Base-by-base conservation (phyloP, 768 basidiomycete species). In the Tulasnella sp. region DNA sequence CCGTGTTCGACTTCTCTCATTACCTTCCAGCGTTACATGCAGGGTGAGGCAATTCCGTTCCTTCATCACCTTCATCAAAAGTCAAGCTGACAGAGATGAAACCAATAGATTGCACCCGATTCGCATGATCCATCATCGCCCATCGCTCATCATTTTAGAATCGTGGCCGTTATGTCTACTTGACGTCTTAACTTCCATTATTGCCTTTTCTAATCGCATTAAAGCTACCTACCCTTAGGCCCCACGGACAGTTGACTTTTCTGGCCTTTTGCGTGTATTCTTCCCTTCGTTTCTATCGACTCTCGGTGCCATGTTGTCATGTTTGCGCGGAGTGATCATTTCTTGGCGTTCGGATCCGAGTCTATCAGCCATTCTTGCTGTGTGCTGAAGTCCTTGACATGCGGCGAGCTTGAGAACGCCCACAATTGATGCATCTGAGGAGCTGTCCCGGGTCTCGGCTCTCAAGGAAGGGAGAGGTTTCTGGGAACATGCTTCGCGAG, bases 81-180 rank as follows among this genome's bases (percentile, higher is more conserved):
- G 64, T n/a, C 64, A 41, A 66, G 35, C 64, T 66, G 40, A 66
- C 64, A 37, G 22, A 37, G 19, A 4, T 35, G 14, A 59, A 59
- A n/a, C n/a, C 52, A 32, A 17, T 34, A 68, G 67, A 68, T 68
- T 44, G 40, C 67, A 22, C 32, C 67, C 17, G 67, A 68, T 68
- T 68, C 67, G 16, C 47, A 36, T 52, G 34, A 70, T 35, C 40
- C 44, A 12, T 29, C 40, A 19, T 70, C 69, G 17, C 42, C 69
- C 69, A 70, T 41, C 69, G 44, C 69, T 8, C 69, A 70, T 62
- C 69, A 70, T 62, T 52, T 52, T 32, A 26, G 44, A 32, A 62
- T 70, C 12, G 69, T 52, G 26, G 69, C 69, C 16, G 37, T 70
- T 47, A 47, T 70, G 69, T n/a, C 69, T 22, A 70, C 34, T 52